Conservation (phyloP, 345 rosid genomes). For the Lepidium aucheri region DNA sequence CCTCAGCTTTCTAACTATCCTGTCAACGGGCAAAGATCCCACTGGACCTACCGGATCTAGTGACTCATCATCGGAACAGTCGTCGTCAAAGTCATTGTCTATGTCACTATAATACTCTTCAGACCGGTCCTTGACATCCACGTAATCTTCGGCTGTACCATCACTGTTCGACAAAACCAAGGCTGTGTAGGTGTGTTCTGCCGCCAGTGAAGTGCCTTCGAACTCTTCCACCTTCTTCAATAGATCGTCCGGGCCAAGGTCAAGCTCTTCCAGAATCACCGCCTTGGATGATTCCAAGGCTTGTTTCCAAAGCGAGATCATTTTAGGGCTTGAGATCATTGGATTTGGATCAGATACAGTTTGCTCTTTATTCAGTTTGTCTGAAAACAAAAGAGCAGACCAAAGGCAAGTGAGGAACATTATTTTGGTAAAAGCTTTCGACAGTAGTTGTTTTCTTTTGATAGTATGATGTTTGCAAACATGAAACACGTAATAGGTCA, state of each 20-base stretch:
- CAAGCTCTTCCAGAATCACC: conserved; percentile 41
- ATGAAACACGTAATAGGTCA: neutral
- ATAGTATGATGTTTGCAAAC: neutral
- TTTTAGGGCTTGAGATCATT: conserved; percentile 63
- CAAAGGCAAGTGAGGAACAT: neutral
- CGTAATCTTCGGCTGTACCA: conserved; percentile 29
- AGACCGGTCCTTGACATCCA: conserved; percentile 11
- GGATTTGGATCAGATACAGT: conserved; percentile 11
- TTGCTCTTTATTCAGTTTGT: conserved; percentile 4
- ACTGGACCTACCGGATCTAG: conserved; percentile 25
- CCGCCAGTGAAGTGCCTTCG: conserved; percentile 50
- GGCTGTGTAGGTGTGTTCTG: conserved; percentile 73
- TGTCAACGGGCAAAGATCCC: conserved; percentile 65
- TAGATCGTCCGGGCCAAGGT: conserved; percentile 60
- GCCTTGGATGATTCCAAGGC: conserved; percentile 71
- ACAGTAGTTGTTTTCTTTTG: neutral
- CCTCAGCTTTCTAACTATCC: conserved; percentile 38
- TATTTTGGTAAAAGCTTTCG: neutral
- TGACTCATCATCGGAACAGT: conserved; percentile 38
- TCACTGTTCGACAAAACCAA: conserved; percentile 33
- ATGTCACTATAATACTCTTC: conserved; percentile 26
- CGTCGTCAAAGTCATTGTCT: conserved; percentile 36
- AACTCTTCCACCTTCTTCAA: conserved; percentile 71
- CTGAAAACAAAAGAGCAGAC: conserved; percentile 5
- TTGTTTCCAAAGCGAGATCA: conserved; percentile 65